Percentiles rank a stretch among this genome's conserved stretches.
Evolutionary conservation across 1,284 basidiomycete species (phyloP).

Genomic region (Boletus sp.): DNA sequence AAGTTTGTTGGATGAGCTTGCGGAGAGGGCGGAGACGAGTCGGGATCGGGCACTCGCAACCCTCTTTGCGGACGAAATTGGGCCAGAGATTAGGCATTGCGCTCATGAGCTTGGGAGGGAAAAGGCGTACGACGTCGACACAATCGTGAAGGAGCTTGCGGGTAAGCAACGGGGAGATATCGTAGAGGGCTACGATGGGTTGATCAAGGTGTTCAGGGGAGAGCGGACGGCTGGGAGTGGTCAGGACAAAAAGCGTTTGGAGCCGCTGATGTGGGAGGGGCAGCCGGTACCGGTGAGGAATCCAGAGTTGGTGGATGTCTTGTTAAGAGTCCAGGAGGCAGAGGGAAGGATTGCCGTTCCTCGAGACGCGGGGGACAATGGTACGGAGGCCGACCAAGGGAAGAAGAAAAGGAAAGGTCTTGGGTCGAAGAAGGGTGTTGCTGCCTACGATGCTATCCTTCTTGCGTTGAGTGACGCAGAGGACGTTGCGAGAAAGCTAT

Average conservation of each 20-base stretch:
- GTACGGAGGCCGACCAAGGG: constrained; percentile 23
- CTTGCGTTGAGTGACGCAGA: constrained; percentile 85
- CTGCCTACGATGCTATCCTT: constrained; percentile 81
- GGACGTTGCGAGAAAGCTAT: constrained; percentile 71
- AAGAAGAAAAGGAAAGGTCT: constrained; percentile 43
- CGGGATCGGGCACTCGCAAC: constrained; percentile 87
- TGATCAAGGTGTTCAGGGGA: constrained; percentile 51
- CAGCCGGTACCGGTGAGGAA: constrained; percentile 82
- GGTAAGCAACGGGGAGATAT: constrained; percentile 56
- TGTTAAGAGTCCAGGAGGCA: constrained; percentile 80
- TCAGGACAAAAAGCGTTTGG: constrained; percentile 51
- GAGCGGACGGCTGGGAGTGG: constrained; percentile 42
- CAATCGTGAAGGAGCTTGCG: constrained; percentile 71
- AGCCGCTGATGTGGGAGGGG: constrained; percentile 75
- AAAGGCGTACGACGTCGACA: constrained; percentile 80
- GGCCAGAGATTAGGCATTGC: constrained; percentile 89
- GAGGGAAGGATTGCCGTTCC: constrained; percentile 49
- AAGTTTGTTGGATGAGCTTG: constrained; percentile 70
- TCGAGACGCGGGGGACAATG: constrained; percentile 23
- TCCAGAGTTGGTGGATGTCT: constrained; percentile 86
- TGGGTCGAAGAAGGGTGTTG: constrained; percentile 66
- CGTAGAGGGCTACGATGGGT: constrained; percentile 60
- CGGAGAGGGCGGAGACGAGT: constrained; percentile 67
- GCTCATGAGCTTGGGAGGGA: constrained; percentile 80
- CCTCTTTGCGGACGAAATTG: constrained; percentile 82